Conservation (phyloP, 2,329 filamentous ascomycete species). For the Neonectria ditissima region DNA sequence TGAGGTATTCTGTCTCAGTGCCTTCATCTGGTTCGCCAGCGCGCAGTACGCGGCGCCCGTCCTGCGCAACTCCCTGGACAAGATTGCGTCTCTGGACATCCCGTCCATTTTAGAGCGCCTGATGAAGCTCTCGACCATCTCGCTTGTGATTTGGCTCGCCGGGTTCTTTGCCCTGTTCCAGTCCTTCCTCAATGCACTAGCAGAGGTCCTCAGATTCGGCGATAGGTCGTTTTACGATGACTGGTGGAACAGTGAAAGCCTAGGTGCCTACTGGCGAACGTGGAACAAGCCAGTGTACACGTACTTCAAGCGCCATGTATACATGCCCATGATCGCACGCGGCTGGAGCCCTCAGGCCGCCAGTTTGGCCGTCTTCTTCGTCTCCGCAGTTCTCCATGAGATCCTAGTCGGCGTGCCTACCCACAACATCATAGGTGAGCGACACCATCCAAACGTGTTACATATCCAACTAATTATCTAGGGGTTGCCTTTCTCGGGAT, state of each 20-base stretch:
- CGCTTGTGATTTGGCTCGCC: conserved; percentile 94
- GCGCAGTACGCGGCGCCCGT: conserved; percentile 95
- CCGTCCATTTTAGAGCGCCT: conserved; percentile 87
- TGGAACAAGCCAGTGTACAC: conserved; percentile 99
- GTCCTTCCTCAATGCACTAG: conserved; percentile 88
- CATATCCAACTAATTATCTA: conserved; percentile 45
- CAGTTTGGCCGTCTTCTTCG: conserved; percentile 84
- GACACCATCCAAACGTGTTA: not conserved
- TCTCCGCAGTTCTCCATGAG: conserved; percentile 92
- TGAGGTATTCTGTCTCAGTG: conserved; percentile 81
- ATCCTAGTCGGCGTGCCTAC: conserved; percentile 93
- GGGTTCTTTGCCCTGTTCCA: conserved; percentile 98
- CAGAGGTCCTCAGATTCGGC: conserved; percentile 89
- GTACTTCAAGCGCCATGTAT: conserved; percentile 96
- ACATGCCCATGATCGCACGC: conserved; percentile 85
- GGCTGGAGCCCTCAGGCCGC: conserved; percentile 80
- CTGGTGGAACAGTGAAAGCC: conserved; percentile 95
- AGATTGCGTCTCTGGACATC: conserved; percentile 84
- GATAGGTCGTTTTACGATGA: conserved; percentile 96
- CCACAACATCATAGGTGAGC: conserved; percentile 87
- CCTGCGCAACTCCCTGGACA: conserved; percentile 88
- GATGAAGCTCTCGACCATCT: conserved; percentile 96
- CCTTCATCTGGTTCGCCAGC: conserved; percentile 95
- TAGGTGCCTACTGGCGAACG: conserved; percentile 91
- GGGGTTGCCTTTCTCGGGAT: conserved; percentile 95